Evolutionary conservation across 116 monocot species (phyloP).

Genomic region (Posidonia oceanica): DNA sequence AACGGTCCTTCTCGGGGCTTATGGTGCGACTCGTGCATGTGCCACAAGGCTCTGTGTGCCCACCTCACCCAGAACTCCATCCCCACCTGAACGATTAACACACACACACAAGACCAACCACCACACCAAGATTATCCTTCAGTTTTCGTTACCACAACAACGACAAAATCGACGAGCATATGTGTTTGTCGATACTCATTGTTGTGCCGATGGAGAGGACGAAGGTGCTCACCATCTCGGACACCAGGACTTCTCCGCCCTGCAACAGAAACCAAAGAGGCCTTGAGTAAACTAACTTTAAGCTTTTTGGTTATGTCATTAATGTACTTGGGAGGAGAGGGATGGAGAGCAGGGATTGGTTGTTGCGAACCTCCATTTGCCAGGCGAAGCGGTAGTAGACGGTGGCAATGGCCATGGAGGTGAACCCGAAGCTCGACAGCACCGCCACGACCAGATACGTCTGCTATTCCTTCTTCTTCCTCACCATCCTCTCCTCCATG

Average conservation of each 20-base stretch:
- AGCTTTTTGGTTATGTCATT: background rate
- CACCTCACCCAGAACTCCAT: slow-evolving; percentile 98
- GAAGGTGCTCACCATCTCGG: slow-evolving; percentile 81
- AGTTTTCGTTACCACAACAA: background rate
- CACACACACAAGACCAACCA: background rate
- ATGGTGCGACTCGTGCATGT: slow-evolving; percentile 98
- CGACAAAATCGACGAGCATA: background rate
- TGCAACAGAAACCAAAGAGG: slow-evolving; percentile 12
- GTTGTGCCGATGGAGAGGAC: slow-evolving; percentile 71
- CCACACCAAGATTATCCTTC: background rate
- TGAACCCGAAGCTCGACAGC: slow-evolving; percentile 73
- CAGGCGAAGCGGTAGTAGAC: slow-evolving; percentile 79
- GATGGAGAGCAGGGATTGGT: background rate
- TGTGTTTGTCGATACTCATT: slow-evolving; percentile 17
- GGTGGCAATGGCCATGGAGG: slow-evolving; percentile 72
- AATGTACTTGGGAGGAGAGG: background rate
- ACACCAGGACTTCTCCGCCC: slow-evolving; percentile 62
- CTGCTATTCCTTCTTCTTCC: slow-evolving; percentile 51
- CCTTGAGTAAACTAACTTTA: background rate
- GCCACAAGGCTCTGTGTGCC: slow-evolving; percentile 77
- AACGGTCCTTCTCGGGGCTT: slow-evolving; percentile 78
- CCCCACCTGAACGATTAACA: slow-evolving; percentile 40
- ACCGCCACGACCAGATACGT: slow-evolving; percentile 70
- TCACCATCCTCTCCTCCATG: slow-evolving; percentile 29
- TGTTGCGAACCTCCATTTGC: no score